Conservation (phyloP, 371 early-diverging fungal genomes). For the Paraphysoderma sedebokerense region DNA sequence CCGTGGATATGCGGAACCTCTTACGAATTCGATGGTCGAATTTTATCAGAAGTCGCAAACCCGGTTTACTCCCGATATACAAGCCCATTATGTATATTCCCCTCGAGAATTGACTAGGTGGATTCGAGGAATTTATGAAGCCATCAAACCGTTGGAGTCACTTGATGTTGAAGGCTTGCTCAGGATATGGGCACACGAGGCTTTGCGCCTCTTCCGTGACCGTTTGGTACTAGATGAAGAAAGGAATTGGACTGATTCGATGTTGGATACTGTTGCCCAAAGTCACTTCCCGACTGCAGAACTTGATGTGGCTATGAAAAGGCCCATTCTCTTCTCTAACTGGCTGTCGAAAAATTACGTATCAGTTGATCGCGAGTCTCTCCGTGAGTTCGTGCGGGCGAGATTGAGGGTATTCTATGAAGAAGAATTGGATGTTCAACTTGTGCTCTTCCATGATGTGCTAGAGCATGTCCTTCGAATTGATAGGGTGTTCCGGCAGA, state of each 20-base stretch:
- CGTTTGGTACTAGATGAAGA: constrained; percentile 82
- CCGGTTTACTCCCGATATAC: constrained; percentile 87
- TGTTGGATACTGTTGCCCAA: constrained; percentile 65
- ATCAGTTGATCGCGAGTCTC: constrained; percentile 69
- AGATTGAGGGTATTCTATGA: constrained; percentile 96
- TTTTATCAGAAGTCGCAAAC: constrained; percentile 77
- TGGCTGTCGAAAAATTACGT: constrained; percentile 89
- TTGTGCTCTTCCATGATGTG: constrained; percentile 92
- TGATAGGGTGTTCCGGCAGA: constrained; percentile 94
- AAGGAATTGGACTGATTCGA: constrained; percentile 79
- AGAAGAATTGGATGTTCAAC: constrained; percentile 92
- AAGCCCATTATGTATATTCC: constrained; percentile 96
- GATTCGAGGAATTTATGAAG: constrained; percentile 94
- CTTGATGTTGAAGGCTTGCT: constrained; percentile 74
- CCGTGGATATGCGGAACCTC: constrained; percentile 76
- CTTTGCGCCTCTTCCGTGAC: constrained; percentile 93
- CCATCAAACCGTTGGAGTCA: constrained; percentile 67
- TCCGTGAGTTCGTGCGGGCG: constrained; percentile 84
- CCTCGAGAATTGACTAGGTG: constrained; percentile 98
- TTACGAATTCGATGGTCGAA: constrained; percentile 95
- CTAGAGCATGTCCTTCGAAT: constrained; percentile 95
- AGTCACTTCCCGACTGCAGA: constrained; percentile 77
- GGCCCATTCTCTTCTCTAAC: constrained; percentile 94
- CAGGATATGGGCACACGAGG: constrained; percentile 96
- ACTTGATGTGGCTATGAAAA: constrained; percentile 44